A percentile compares a stretch with the other conserved stretches of the same genome.
These are phyloP conservation scores for Aspergillus funiculosus DNA, from an alignment of 495 filamentous ascomycete species.

Conservation along the genomic window DNA sequence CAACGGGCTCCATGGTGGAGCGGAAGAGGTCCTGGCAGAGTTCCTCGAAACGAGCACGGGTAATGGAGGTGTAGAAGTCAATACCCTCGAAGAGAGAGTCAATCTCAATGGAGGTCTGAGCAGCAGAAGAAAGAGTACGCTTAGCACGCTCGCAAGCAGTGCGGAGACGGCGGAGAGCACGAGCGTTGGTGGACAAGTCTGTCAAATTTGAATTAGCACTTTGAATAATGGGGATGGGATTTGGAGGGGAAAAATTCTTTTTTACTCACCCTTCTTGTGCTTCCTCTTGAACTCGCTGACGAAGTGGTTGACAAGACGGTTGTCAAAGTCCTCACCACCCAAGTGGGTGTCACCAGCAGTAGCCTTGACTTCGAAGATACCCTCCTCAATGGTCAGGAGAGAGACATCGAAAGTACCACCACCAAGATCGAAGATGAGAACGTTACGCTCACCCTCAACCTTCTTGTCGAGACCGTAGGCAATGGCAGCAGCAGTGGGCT, in stretches of 20 bases:
- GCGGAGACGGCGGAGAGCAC: conserved; percentile 94
- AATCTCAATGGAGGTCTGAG: conserved; percentile 97
- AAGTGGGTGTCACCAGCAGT: conserved; percentile 98
- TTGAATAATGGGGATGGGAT: background rate
- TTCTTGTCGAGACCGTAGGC: conserved; percentile 98
- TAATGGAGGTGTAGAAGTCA: conserved; percentile 98
- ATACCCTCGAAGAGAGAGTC: conserved; percentile 97
- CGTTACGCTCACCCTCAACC: conserved; percentile 92
- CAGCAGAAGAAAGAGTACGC: conserved; percentile 93
- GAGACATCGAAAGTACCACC: conserved; percentile 99
- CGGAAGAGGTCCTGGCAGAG: conserved; percentile 96
- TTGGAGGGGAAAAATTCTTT: background rate
- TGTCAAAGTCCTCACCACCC: conserved; percentile 99
- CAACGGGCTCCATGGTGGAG: conserved; percentile 93
- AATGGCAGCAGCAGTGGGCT: conserved; percentile 87
- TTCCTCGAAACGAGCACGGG: conserved; percentile 98
- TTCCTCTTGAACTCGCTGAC: conserved; percentile 89
- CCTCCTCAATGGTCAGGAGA: conserved; percentile 95
- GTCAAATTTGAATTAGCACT: conserved; percentile 1
- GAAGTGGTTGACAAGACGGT: conserved; percentile 94
- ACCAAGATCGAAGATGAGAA: conserved; percentile 98
- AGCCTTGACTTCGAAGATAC: conserved; percentile 98
- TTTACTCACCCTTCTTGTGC: conserved; percentile 62
- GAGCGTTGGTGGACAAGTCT: conserved; percentile 80
- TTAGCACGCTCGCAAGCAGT: conserved; percentile 99